phyloP scores from a whole-genome alignment of 1,284 basidiomycete genomes.

The Stereum hirsutum region DNA sequence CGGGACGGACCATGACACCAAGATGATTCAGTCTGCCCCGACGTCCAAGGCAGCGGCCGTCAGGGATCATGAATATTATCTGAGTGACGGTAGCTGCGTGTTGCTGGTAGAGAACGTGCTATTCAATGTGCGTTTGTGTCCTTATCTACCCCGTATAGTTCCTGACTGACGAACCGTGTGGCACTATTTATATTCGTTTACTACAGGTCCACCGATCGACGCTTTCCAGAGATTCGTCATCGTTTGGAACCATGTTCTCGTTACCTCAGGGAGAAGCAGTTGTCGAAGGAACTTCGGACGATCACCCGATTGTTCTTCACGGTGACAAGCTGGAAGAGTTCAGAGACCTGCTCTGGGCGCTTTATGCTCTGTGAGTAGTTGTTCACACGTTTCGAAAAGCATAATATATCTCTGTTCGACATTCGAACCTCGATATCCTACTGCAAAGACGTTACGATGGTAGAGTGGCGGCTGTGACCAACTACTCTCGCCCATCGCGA shows the following conservation, averaged over 20 bases:
- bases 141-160: background rate
- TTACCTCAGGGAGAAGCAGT: slow-evolving; percentile 40
- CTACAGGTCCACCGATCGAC: slow-evolving; percentile 57
- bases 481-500: too few relatives aligned
- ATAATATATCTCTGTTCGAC: background rate
- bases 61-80: slow-evolving; percentile 22
- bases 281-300: slow-evolving; percentile 49
- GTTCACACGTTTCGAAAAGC: background rate
- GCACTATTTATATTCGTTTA: background rate
- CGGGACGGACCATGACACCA: slow-evolving; percentile 12
- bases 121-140: slow-evolving; percentile 22
- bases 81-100: slow-evolving; percentile 25
- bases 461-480: too few relatives aligned
- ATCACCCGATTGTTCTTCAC: slow-evolving; percentile 47
- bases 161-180: background rate
- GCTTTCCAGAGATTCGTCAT: slow-evolving; percentile 51
- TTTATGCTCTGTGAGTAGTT: slow-evolving; percentile 49
- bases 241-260: slow-evolving; percentile 53
- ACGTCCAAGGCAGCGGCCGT: slow-evolving; percentile 4
- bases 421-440: too few relatives aligned
- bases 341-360: slow-evolving; percentile 45
- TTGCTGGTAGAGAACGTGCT: slow-evolving; percentile 23
- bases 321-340: slow-evolving; percentile 57
- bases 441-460: too few relatives aligned
- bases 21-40: slow-evolving; percentile 5